A percentile compares a stretch with the other conserved stretches of the same genome.
phyloP scores from a whole-genome alignment of 2,329 filamentous ascomycete species.

The Peltaster fructicola region DNA sequence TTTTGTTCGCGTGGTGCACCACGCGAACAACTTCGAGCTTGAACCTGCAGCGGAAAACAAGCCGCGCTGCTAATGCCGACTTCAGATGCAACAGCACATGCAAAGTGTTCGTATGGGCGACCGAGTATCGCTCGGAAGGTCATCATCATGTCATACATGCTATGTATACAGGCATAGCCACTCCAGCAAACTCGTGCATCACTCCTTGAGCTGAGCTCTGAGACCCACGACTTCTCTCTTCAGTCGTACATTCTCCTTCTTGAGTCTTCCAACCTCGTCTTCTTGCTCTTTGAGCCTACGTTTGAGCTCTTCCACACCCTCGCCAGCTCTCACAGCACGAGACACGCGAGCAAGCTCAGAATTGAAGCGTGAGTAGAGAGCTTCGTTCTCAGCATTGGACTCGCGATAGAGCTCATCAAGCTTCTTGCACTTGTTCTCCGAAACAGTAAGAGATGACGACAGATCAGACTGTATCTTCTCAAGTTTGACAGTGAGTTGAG shows the following conservation, averaged over 20 bases:
- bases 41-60: too few species aligned
- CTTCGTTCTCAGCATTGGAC: constrained; percentile 75
- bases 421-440: constrained; percentile 60
- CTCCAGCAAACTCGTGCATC: too few species aligned
- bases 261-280: constrained; percentile 59
- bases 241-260: constrained; percentile 71
- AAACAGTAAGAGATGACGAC: constrained; percentile 49
- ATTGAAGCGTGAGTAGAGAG: constrained; percentile 83
- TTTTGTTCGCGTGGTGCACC: too few species aligned
- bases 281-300: constrained; percentile 51
- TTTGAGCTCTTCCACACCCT: constrained; percentile 64
- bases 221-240: constrained; percentile 64
- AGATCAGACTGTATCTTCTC: constrained; percentile 51
- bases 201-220: constrained; percentile 30
- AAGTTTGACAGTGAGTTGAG: constrained; percentile 43
- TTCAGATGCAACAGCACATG: too few species aligned
- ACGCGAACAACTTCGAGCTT: too few species aligned
- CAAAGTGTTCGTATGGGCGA: too few species aligned
- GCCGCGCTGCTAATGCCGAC: too few species aligned
- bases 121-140: too few species aligned
- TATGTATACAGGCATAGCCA: too few species aligned
- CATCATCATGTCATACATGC: too few species aligned
- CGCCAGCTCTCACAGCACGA: constrained; percentile 51
- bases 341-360: constrained; percentile 73
- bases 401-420: constrained; percentile 84